Percentiles rank a stretch among this genome's conserved stretches.
phyloP scores from a whole-genome alignment of 164 flowering plant species.

The Nymphaea colorata region DNA sequence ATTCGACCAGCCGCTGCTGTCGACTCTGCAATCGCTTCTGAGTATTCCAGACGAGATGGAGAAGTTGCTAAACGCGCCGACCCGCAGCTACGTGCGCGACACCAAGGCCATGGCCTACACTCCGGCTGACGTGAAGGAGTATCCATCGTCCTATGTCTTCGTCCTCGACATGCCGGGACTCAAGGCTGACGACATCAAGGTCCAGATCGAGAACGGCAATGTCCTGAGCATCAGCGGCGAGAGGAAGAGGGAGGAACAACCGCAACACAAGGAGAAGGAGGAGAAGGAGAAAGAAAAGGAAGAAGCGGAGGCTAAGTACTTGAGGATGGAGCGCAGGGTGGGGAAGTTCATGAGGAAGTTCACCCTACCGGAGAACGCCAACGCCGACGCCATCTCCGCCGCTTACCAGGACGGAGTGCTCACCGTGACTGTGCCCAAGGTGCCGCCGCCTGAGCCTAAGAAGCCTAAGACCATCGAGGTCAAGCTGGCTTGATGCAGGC shows the following conservation, averaged over 20 bases:
- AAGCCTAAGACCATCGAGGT: conserved; percentile 53
- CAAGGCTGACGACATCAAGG: conserved; percentile 33
- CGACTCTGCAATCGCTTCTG: conserved; percentile 17
- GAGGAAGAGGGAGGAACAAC: conserved; percentile 23
- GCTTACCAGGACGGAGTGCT: conserved; percentile 47
- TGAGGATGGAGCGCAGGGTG: conserved; percentile 51
- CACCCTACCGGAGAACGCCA: conserved; percentile 44
- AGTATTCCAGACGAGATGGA: conserved; percentile 23
- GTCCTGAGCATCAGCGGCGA: conserved; percentile 33
- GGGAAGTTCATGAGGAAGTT: conserved; percentile 63
- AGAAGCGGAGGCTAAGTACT: conserved; percentile 36
- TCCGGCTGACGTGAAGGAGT: conserved; percentile 42
- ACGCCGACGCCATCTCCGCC: conserved; percentile 32
- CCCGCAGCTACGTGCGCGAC: conserved; percentile 44
- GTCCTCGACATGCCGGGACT: conserved; percentile 60
- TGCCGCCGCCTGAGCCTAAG: conserved; percentile 64
- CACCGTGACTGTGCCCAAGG: conserved; percentile 46
- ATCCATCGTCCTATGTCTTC: conserved; percentile 32
- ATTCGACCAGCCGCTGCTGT: conserved; percentile 16
- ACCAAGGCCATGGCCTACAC: conserved; percentile 60
- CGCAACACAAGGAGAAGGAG: too few relatives aligned
- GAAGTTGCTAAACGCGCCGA: conserved; percentile 20
- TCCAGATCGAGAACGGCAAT: conserved; percentile 39
- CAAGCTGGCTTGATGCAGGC: conserved; percentile 16
- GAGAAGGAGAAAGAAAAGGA: conserved; percentile 4